A percentile compares a stretch with the other conserved stretches of the same genome.
Evolutionary conservation across 2,329 filamentous ascomycete genomes (phyloP).

Genomic region (Ceratocystis cubensis): DNA sequence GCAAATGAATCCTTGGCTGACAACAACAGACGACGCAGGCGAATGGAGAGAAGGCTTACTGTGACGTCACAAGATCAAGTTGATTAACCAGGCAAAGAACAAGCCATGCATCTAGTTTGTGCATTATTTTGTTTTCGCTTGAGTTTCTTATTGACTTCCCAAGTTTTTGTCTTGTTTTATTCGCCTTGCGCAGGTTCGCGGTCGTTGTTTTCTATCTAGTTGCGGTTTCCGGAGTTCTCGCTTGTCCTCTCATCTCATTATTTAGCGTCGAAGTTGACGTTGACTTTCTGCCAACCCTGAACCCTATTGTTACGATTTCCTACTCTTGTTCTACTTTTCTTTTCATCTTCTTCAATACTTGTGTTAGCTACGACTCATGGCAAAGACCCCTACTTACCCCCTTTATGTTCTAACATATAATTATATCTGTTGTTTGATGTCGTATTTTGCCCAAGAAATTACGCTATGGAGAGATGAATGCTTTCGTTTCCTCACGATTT

Average conservation of each 20-base stretch:
- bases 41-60: conserved; percentile 40
- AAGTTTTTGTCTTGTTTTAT: neutral
- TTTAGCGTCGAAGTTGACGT: neutral
- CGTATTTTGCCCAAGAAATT: no score
- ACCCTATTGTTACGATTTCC: neutral
- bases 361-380: neutral
- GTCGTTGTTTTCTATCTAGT: neutral
- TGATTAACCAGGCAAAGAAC: neutral
- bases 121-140: conserved; percentile 8
- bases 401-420: conserved; percentile 6
- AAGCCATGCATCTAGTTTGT: neutral
- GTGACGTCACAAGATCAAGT: conserved; percentile 22
- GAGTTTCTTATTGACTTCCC: neutral
- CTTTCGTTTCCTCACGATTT: no score
- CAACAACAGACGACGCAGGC: conserved; percentile 39
- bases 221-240: neutral
- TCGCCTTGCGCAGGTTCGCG: neutral
- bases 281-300: neutral
- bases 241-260: neutral
- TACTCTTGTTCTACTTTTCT: neutral
- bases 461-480: no score
- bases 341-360: neutral
- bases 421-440: neutral
- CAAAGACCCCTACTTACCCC: neutral
- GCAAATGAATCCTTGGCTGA: conserved; percentile 35